Evolutionary conservation across 768 basidiomycete genomes (phyloP), one percentile per base, ranked within the genome.

Genomic region (Rhizopogon vesiculosus): DNA sequence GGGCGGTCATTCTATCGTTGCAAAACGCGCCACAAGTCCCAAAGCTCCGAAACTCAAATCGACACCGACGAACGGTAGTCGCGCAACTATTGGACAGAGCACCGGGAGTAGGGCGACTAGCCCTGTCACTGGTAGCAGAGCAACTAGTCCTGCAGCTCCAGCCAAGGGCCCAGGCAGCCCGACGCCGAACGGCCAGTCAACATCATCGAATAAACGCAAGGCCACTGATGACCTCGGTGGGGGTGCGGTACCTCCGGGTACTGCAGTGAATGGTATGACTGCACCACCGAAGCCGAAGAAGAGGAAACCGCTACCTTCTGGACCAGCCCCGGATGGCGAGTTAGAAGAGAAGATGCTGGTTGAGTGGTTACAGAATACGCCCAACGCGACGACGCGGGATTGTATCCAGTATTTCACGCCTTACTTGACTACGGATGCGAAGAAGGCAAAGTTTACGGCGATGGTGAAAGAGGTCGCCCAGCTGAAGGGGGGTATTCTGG

Each of bases 1-100:
- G 60, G 85, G 87, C 39, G 91, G 90, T 0, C 89, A 91, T 70
- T 89, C 86, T 2, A 65, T 89, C 22, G 82, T 94, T 15, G 91
- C 91, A 2, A 88, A 87, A 70, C 84, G 91, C 16, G 91, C 91
- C 3, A 92, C 90, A 1, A 91, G 89, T 58, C 91, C 91, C 4
- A 90, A 89, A 62, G 75, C 70, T 9, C 81, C 82, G 3, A 89
- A 87, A 66, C 72, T 73, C 8, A 86, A 82, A 61, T 48, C 75
- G 10, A 69, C 65, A 41, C 59, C 78, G 10, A 66, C 69, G 44
- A 70, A 59, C 43, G 65, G 59, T 25, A 85, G 80, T 64, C 76
- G 86, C 56, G 83, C 78, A 15, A 78, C 74, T 51, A 87, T 84
- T 64, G 67, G 56, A 22, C 69, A 65, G n/a, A 65, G 66, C 15